These are phyloP conservation scores for Earliella scabrosa DNA, from an alignment of 1,284 basidiomycete genomes.

Conservation along the genomic window DNA sequence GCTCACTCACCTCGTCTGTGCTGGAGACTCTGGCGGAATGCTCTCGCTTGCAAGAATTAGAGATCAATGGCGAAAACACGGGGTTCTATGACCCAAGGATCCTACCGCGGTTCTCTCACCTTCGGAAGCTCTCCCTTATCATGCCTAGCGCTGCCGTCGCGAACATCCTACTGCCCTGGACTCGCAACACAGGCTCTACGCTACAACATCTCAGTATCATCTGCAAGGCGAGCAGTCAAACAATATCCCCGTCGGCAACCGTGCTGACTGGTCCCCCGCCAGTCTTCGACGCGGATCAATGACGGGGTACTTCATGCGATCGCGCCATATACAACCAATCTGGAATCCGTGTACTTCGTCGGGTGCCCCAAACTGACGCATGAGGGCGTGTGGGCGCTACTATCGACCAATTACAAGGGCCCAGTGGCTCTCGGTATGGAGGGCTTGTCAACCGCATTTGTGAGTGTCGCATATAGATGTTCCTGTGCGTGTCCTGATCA, in stretches of 20 bases:
- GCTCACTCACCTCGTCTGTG: conserved; percentile 62
- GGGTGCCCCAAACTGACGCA: conserved; percentile 75
- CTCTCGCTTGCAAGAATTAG: conserved; percentile 52
- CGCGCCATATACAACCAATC: conserved; percentile 47
- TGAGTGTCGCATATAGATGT: conserved; percentile 36
- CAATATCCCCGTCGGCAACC: background rate
- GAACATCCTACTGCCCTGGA: conserved; percentile 53
- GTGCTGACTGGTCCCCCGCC: conserved; percentile 9
- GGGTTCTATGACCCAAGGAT: conserved; percentile 55
- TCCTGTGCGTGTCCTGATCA: background rate
- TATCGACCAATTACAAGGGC: conserved; percentile 47
- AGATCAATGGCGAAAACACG: conserved; percentile 69
- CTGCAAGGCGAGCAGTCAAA: conserved; percentile 58
- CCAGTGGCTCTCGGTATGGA: conserved; percentile 62
- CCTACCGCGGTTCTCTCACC: conserved; percentile 48
- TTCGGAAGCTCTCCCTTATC: conserved; percentile 58
- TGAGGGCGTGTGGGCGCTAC: conserved; percentile 53
- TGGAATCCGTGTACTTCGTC: conserved; percentile 61
- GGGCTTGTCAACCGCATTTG: conserved; percentile 64
- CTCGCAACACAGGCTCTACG: conserved; percentile 44
- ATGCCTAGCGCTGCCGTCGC: conserved; percentile 68
- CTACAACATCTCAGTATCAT: conserved; percentile 63
- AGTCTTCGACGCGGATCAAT: conserved; percentile 61
- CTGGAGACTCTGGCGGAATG: conserved; percentile 52
- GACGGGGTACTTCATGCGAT: conserved; percentile 55